Evolutionary conservation across 352 stramenopile species (phyloP), one percentile per base, ranked within the genome.

Genomic region (Blastocystis sp.): DNA sequence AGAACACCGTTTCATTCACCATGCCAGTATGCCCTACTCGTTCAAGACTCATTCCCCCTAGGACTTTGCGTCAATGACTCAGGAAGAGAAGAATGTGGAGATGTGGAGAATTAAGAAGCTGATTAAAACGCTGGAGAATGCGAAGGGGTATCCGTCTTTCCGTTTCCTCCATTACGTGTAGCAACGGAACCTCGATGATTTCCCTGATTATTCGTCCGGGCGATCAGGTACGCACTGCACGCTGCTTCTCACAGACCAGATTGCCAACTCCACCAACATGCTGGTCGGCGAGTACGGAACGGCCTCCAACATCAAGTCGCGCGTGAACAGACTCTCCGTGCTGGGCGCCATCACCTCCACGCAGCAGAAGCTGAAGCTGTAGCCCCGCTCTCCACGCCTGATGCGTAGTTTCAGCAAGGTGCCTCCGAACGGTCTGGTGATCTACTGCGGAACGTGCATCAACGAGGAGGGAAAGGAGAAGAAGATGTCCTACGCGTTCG

Each of bases 41-140:
- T 5, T 61, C 40, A 45, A 41, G 21, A n/a, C 2, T 11, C 10
- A 11, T 61, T 64, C 17, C 62, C 41, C 19, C 19, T 79, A 79
- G 69, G 69, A 79, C 52, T 79, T 79, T 11, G 62, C 61, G n/a
- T 64, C 41, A 64, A 79, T 86, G 60, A 86, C 52, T 61, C 64
- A 41, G 77, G 91, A 93, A 69, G 94, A 98, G 79, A 93, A 95
- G 69, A 96, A 98, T 91, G 96, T 99, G 81, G 95, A 98, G 91
- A 97, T 98, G 88, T 99, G 98, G 93, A 99, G 99, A 92, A 95
- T 99, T 48, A 99, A 99, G 93, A 99, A 99, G 93, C 94, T 99
- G 48, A 99, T 99, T 91, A 99, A 99, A 91, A 98, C 59, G 9
- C 59, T 89, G 53, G 81, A 89, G 34, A 87, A 91, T 60, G 93